A percentile compares a stretch with the other conserved stretches of the same genome.
Conservation (phyloP, 2,329 filamentous ascomycete genomes). For the Aureobasidium uvarum region DNA sequence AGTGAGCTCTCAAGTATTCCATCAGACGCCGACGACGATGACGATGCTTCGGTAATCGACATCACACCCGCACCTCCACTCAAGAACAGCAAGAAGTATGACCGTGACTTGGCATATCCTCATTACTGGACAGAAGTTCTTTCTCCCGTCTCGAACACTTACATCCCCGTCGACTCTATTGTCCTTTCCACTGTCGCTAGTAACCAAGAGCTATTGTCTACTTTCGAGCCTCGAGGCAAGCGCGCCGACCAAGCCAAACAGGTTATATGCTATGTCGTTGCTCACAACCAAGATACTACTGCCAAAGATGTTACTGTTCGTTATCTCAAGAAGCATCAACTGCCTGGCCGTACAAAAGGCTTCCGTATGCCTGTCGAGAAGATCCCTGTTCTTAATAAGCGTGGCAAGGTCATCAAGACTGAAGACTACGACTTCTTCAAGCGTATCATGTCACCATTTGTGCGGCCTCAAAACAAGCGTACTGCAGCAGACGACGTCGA, state of each 20-base stretch:
- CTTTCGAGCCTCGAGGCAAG: constrained; percentile 77
- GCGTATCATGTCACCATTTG: constrained; percentile 71
- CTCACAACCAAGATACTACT: constrained; percentile 76
- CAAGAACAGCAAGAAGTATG: constrained; percentile 56
- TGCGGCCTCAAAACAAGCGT: constrained; percentile 50
- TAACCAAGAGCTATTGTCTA: constrained; percentile 67
- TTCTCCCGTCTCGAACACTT: constrained; percentile 76
- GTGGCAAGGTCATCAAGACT: constrained; percentile 73
- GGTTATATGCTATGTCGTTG: constrained; percentile 84
- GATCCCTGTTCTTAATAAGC: constrained; percentile 71
- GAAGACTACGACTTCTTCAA: constrained; percentile 89
- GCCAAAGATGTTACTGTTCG: constrained; percentile 93
- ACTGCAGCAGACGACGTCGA: constrained; percentile 77
- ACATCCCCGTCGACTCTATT: constrained; percentile 74
- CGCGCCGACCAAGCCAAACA: constrained; percentile 85
- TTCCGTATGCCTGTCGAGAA: constrained; percentile 76
- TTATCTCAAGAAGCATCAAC: constrained; percentile 76
- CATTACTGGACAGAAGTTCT: constrained; percentile 92
- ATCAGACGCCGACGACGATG: constrained; percentile 46
- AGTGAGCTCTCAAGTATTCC: constrained; percentile 45
- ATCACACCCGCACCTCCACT: constrained; percentile 49
- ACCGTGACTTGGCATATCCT: constrained; percentile 76
- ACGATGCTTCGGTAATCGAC: constrained; percentile 57
- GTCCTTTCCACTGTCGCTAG: constrained; percentile 68
- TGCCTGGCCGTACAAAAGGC: constrained; percentile 89